Percentiles rank a stretch among this genome's conserved stretches.
phyloP scores from a whole-genome alignment of 257 asterid species.

The Solanum clarkiae region DNA sequence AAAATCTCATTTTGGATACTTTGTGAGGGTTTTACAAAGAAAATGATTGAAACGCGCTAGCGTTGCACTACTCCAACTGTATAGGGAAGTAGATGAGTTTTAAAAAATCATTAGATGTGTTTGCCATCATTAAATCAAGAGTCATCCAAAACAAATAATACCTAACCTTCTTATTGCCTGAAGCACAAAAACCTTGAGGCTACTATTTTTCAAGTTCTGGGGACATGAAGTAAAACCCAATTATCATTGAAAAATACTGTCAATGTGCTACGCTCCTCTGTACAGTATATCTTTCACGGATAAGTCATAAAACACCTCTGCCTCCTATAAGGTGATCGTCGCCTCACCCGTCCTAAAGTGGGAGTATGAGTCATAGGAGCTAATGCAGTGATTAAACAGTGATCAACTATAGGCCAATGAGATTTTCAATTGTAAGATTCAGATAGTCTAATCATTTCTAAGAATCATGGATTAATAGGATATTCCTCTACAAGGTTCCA shows the following conservation, averaged over 20 bases:
- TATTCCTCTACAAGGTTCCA: neutral
- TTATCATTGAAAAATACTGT: neutral
- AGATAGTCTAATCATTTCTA: neutral
- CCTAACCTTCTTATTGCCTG: neutral
- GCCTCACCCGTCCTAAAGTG: too few relatives aligned
- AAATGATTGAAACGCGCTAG: neutral
- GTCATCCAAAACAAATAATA: neutral
- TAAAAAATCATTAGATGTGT: neutral
- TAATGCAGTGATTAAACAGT: neutral
- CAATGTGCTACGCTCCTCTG: neutral
- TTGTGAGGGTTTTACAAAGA: neutral
- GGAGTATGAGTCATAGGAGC: neutral
- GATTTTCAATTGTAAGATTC: neutral
- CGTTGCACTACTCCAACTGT: neutral
- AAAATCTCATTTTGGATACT: neutral
- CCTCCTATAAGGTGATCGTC: neutral
- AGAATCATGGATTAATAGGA: neutral
- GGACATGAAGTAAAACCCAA: neutral
- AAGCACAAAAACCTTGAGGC: neutral
- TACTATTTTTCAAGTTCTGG: neutral
- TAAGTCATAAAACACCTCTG: neutral
- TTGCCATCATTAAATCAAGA: neutral
- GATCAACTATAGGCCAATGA: neutral
- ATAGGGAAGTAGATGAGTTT: neutral
- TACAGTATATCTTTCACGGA: neutral